Percentiles rank a stretch among this genome's conserved stretches.
Conservation (phyloP, 805 yeast genomes). For the Saccharomyces jurei region DNA sequence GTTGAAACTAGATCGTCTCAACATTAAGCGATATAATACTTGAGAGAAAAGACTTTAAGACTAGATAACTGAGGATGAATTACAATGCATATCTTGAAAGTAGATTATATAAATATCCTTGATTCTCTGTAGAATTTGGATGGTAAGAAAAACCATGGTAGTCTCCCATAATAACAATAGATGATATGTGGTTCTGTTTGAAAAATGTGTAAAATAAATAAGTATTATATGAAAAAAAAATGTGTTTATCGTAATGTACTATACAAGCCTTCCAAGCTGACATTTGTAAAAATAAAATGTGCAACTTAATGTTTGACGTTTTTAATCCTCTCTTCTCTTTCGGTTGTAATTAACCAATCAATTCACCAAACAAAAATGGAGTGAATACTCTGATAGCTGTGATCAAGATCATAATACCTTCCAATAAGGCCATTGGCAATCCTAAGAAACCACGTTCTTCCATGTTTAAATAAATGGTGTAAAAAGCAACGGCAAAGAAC, state of each 20-base stretch:
- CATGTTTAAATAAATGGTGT: slow-evolving; percentile 66
- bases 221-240: neutral
- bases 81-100: neutral
- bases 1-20: neutral
- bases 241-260: neutral
- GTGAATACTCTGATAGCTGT: slow-evolving; percentile 75
- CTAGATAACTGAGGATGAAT: neutral
- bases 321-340: neutral
- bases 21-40: neutral
- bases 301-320: neutral
- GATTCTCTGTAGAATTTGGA: neutral
- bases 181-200: neutral
- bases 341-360: slow-evolving; percentile 27
- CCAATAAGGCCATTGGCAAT: slow-evolving; percentile 62
- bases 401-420: slow-evolving; percentile 56
- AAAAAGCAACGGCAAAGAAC: slow-evolving; percentile 85
- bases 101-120: neutral
- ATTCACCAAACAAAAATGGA: slow-evolving; percentile 60
- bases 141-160: neutral
- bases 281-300: neutral
- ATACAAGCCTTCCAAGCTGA: neutral
- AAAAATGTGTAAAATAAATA: neutral
- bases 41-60: neutral
- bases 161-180: neutral
- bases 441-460: slow-evolving; percentile 54